Evolutionary conservation across 192 early-diverging fungal genomes (phyloP).

Genomic region (Spinellus fusiger): DNA sequence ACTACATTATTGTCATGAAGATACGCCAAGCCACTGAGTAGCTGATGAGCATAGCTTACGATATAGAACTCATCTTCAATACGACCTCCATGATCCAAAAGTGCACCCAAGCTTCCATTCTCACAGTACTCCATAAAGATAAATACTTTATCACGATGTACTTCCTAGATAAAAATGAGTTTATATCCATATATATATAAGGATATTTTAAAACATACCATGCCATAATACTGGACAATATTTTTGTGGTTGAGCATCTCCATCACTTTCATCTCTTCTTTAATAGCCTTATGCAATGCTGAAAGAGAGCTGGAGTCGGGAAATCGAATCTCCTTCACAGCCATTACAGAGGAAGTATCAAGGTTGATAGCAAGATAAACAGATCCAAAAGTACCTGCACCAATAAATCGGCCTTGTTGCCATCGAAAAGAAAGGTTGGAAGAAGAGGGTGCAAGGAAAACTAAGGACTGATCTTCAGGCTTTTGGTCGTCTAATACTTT

Average conservation of each 20-base stretch:
- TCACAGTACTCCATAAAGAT: conserved; percentile 93
- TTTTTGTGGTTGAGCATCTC: conserved; percentile 84
- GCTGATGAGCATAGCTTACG: conserved; percentile 72
- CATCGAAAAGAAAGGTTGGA: conserved; percentile 78
- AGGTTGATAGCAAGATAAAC: conserved; percentile 83
- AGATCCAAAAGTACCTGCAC: conserved; percentile 82
- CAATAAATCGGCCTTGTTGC: conserved; percentile 81
- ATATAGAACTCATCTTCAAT: conserved; percentile 70
- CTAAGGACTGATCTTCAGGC: conserved; percentile 74
- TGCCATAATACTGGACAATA: conserved; percentile 86
- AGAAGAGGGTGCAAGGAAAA: conserved; percentile 68
- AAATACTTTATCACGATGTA: conserved; percentile 82
- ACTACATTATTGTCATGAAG: conserved; percentile 79
- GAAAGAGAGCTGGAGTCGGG: conserved; percentile 59
- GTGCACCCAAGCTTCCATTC: conserved; percentile 61
- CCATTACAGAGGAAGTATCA: conserved; percentile 80
- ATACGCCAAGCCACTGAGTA: conserved; percentile 80
- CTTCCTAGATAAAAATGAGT: conserved; percentile 44
- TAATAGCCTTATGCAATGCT: conserved; percentile 63
- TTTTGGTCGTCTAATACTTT: conserved; percentile 72
- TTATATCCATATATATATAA: background rate
- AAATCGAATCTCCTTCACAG: conserved; percentile 89
- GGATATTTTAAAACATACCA: conserved; percentile 27
- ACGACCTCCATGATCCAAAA: conserved; percentile 77
- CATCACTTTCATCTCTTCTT: conserved; percentile 91